A percentile compares a stretch with the other conserved stretches of the same genome.
Evolutionary conservation across 305 asterid genomes (phyloP).

Genomic region (Fraxinus nigra): DNA sequence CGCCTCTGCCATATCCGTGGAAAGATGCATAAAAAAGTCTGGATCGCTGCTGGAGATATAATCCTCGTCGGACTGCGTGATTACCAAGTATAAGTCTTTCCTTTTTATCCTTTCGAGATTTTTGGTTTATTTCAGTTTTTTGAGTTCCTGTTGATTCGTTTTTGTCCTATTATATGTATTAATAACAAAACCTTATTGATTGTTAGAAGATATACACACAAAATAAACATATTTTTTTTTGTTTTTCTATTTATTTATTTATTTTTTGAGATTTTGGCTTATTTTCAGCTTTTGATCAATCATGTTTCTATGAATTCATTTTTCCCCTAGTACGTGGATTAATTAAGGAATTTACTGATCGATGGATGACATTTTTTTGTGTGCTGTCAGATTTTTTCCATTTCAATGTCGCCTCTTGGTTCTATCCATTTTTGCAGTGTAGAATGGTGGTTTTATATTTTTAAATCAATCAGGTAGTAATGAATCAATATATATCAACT

Average conservation of each 20-base stretch:
- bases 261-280: not conserved
- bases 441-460: not conserved
- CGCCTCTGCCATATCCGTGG: slow-evolving; percentile 93
- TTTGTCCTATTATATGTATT: not conserved
- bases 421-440: not conserved
- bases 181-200: not conserved
- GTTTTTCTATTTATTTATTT: not conserved
- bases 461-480: not conserved
- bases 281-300: too few species aligned
- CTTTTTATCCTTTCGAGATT: not conserved
- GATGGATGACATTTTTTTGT: not conserved
- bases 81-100: slow-evolving; percentile 54
- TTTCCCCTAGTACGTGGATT: not conserved
- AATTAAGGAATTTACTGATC: not conserved
- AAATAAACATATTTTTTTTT: not conserved
- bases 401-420: not conserved
- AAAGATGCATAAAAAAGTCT: slow-evolving; percentile 94
- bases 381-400: not conserved
- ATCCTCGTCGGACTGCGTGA: slow-evolving; percentile 95
- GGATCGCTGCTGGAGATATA: slow-evolving; percentile 96
- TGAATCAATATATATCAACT: not conserved
- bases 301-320: not conserved
- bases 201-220: not conserved
- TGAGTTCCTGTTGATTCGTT: not conserved
- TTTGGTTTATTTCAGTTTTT: not conserved